phyloP scores from a whole-genome alignment of 768 basidiomycete genomes.

The Podaxis sp. region DNA sequence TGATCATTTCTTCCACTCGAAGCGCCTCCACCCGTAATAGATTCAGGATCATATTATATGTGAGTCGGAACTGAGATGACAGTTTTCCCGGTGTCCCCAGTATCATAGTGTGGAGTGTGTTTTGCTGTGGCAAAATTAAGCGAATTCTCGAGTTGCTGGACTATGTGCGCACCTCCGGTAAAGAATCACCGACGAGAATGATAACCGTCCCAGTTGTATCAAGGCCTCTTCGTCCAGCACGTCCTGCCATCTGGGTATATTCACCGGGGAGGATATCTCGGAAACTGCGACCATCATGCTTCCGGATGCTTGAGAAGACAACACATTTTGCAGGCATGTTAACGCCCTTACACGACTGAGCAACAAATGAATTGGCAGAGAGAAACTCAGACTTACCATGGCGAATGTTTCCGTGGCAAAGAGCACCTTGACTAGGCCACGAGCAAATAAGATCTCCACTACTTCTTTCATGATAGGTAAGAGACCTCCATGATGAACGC shows the following conservation, averaged over 20 bases:
- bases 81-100: slow-evolving; percentile 91
- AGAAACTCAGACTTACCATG: slow-evolving; percentile 64
- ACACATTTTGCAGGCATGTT: slow-evolving; percentile 99
- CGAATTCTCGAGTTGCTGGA: background rate
- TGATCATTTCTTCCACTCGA: slow-evolving; percentile 99
- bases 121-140: slow-evolving; percentile 50
- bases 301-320: slow-evolving; percentile 91
- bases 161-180: slow-evolving; percentile 69
- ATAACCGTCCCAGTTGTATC: slow-evolving; percentile 96
- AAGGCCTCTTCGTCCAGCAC: slow-evolving; percentile 93
- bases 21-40: slow-evolving; percentile 94
- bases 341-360: slow-evolving; percentile 65
- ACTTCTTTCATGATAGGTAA: slow-evolving; percentile 97
- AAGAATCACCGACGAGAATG: slow-evolving; percentile 76
- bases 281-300: slow-evolving; percentile 93
- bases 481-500: slow-evolving; percentile 95
- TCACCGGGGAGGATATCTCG: slow-evolving; percentile 88
- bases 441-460: slow-evolving; percentile 93
- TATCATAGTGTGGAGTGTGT: slow-evolving; percentile 82
- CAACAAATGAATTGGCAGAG: background rate
- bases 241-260: slow-evolving; percentile 99
- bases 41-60: slow-evolving; percentile 99
- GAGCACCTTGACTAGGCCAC: slow-evolving; percentile 92
- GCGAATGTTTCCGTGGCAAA: slow-evolving; percentile 99
- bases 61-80: slow-evolving; percentile 93